Percentiles rank a stretch among this genome's conserved stretches.
Conservation (phyloP, 768 basidiomycete species). For the Leucocoprinus birnbaumii region DNA sequence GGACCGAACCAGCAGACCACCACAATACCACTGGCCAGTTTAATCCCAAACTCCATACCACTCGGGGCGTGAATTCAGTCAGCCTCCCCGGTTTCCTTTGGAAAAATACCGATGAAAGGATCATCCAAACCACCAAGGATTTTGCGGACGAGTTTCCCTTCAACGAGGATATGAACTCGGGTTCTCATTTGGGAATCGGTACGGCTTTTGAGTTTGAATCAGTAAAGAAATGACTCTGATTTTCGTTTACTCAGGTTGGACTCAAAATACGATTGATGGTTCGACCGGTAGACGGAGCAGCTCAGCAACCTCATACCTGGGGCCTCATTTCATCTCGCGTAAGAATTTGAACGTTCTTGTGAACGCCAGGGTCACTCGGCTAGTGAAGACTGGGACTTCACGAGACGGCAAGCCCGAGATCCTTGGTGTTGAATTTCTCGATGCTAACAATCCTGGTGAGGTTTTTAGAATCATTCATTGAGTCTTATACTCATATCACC, state of each 20-base stretch:
- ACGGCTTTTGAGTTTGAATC: not conserved
- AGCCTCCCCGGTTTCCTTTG: conserved; percentile 21
- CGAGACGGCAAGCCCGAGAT: conserved; percentile 26
- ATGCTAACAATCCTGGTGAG: not conserved
- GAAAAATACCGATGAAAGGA: conserved; percentile 16
- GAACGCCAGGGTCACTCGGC: conserved; percentile 20
- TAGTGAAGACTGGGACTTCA: conserved; percentile 24
- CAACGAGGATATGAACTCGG: conserved; percentile 21
- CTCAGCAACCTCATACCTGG: conserved; percentile 29
- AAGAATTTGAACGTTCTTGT: conserved; percentile 27
- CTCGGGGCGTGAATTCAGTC: conserved; percentile 19
- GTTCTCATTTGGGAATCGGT: not conserved
- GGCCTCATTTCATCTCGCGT: conserved; percentile 20
- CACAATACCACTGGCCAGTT: conserved; percentile 30
- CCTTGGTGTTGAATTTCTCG: conserved; percentile 10
- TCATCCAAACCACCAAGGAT: conserved; percentile 13
- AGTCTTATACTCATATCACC: not conserved
- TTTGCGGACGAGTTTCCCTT: conserved; percentile 1
- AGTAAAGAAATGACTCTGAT: not conserved
- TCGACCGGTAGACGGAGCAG: conserved; percentile 12
- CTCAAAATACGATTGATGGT: conserved; percentile 3
- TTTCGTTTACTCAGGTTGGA: conserved; percentile 7
- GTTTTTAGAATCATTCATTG: too few relatives aligned
- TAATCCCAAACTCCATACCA: conserved; percentile 26
- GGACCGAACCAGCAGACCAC: conserved; percentile 22